A percentile compares a stretch with the other conserved stretches of the same genome.
phyloP scores from a whole-genome alignment of 169 alveolate species.

The Cryptosporidium felis region DNA sequence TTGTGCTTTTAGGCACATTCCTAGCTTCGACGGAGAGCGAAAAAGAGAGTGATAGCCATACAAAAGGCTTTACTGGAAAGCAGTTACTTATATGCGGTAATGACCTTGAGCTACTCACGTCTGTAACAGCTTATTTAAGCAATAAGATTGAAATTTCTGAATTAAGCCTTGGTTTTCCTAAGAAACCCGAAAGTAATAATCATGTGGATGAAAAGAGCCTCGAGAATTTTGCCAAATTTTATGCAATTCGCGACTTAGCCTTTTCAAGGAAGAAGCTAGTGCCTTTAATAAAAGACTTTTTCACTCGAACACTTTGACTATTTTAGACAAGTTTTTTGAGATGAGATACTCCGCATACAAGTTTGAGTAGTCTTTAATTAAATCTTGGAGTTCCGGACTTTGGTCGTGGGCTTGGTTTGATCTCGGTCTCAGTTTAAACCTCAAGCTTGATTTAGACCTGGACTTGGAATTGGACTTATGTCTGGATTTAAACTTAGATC shows the following conservation, averaged over 20 bases:
- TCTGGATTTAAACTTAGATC: neutral
- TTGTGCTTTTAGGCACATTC: conserved; percentile 12
- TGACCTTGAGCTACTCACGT: no score
- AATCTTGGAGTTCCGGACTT: neutral
- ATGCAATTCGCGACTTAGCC: neutral
- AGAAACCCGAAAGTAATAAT: no score
- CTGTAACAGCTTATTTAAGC: no score
- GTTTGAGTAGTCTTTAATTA: conserved; percentile 45
- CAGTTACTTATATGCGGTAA: no score
- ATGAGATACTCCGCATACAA: conserved; percentile 54
- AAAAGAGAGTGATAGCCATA: no score
- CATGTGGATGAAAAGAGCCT: no score
- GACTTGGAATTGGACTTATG: neutral
- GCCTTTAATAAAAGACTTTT: conserved; percentile 9
- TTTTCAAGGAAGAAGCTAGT: conserved; percentile 42
- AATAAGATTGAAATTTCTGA: no score
- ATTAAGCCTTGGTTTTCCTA: no score
- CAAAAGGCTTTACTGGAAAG: no score
- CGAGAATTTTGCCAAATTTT: neutral
- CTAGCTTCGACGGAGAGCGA: no score
- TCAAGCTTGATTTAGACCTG: neutral
- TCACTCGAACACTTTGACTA: neutral
- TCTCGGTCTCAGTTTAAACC: neutral
- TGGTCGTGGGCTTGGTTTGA: neutral
- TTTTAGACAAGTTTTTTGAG: conserved; percentile 19